These are phyloP conservation scores for Penstemon davidsonii DNA, from an alignment of 257 asterid species.

Conservation along the genomic window DNA sequence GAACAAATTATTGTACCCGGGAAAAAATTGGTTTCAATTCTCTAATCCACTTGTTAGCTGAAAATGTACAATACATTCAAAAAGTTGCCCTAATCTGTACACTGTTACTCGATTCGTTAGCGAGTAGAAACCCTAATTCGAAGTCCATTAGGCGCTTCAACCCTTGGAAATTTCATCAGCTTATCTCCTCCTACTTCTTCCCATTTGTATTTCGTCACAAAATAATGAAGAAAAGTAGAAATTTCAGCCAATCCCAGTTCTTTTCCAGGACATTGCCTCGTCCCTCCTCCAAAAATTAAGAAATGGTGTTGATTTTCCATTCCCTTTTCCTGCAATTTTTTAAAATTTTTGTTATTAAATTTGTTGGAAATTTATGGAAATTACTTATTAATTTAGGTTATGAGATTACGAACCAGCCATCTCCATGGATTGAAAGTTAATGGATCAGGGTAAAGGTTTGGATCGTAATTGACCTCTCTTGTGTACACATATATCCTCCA, in stretches of 20 bases:
- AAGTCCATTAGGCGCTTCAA: slow-evolving; percentile 93
- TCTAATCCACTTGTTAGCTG: slow-evolving; percentile 46
- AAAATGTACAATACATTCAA: slow-evolving; percentile 42
- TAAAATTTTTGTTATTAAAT: background rate
- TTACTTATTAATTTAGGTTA: background rate
- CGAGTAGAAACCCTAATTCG: slow-evolving; percentile 66
- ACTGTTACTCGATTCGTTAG: slow-evolving; percentile 34
- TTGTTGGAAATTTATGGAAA: background rate
- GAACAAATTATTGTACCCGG: background rate
- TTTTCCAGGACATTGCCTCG: slow-evolving; percentile 95
- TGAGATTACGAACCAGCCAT: slow-evolving; percentile 81
- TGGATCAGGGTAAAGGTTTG: slow-evolving; percentile 82
- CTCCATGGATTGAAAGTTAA: slow-evolving; percentile 89
- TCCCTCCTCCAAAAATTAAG: slow-evolving; percentile 92
- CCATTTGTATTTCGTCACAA: slow-evolving; percentile 93
- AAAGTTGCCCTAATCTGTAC: slow-evolving; percentile 40
- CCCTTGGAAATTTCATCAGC: slow-evolving; percentile 89
- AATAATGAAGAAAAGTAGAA: slow-evolving; percentile 92
- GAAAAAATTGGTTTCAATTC: slow-evolving; percentile 26
- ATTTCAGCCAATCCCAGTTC: slow-evolving; percentile 98
- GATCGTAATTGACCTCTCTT: slow-evolving; percentile 83
- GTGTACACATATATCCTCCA: slow-evolving; percentile 92
- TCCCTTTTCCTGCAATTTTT: slow-evolving; percentile 59
- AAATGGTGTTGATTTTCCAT: slow-evolving; percentile 73
- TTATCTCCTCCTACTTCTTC: slow-evolving; percentile 86